These are phyloP conservation scores for Globisporangium camurandrum DNA, from an alignment of 352 stramenopile species.

Conservation along the genomic window DNA sequence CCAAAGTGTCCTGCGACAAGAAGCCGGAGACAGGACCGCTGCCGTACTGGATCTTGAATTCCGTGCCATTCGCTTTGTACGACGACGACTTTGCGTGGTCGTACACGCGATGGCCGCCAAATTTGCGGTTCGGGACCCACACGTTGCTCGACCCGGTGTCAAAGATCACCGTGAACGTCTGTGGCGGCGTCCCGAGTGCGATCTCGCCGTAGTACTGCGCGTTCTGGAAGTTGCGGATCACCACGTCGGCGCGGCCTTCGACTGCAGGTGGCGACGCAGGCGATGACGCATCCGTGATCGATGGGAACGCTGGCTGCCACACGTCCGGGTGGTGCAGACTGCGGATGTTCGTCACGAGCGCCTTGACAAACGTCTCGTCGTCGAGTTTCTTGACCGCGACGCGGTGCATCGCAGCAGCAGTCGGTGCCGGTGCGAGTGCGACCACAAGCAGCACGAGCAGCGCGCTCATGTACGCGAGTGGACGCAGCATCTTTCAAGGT, in stretches of 20 bases:
- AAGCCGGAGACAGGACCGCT: slow-evolving; percentile 67
- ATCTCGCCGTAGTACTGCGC: slow-evolving; percentile 93
- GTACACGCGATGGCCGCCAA: slow-evolving; percentile 37
- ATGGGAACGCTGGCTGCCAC: slow-evolving; percentile 33
- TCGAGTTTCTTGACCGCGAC: slow-evolving; percentile 65
- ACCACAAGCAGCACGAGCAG: slow-evolving; percentile 8
- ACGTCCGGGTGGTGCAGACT: slow-evolving; percentile 26
- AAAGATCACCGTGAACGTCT: slow-evolving; percentile 27
- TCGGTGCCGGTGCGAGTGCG: slow-evolving; percentile 2
- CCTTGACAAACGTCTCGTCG: slow-evolving; percentile 53
- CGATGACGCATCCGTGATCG: too few relatives aligned
- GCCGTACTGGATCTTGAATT: slow-evolving; percentile 88
- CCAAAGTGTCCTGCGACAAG: slow-evolving; percentile 58
- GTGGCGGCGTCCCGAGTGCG: slow-evolving; percentile 25
- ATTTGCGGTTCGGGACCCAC: slow-evolving; percentile 20
- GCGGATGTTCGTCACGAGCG: slow-evolving; percentile 44
- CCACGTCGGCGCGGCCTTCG: slow-evolving; percentile 28
- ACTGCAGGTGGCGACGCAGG: slow-evolving; percentile 2
- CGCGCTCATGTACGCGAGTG: slow-evolving; percentile 8
- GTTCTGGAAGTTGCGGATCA: slow-evolving; percentile 90
- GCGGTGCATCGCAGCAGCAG: slow-evolving; percentile 30
- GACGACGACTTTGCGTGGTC: slow-evolving; percentile 49
- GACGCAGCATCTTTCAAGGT: slow-evolving; percentile 9
- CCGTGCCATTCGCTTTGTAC: slow-evolving; percentile 58
- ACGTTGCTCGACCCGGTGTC: slow-evolving; percentile 27